Evolutionary conservation across 1,284 basidiomycete genomes (phyloP).

Genomic region (Papiliotrema nemorosa): DNA sequence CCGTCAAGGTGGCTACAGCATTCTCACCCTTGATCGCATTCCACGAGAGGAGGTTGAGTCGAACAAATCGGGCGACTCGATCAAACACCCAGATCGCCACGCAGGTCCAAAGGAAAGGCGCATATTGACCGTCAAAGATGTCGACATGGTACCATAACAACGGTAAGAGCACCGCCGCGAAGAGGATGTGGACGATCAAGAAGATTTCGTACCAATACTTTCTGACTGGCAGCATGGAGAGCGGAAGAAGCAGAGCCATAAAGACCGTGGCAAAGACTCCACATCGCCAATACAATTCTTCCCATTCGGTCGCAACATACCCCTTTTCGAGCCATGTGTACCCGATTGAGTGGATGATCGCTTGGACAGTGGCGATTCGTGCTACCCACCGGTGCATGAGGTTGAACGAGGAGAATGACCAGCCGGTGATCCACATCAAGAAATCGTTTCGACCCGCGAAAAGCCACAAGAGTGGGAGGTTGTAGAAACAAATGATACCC

Average conservation of each 20-base stretch:
- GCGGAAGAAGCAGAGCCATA: constrained; percentile 2
- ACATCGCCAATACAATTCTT: constrained; percentile 29
- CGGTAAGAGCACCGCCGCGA: constrained; percentile 29
- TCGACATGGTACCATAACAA: constrained; percentile 31
- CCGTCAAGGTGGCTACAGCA: constrained; percentile 5
- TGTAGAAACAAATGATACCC: constrained; percentile 25
- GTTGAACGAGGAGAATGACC: constrained; percentile 33
- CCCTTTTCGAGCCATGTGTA: constrained; percentile 5
- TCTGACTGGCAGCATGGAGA: constrained; percentile 8
- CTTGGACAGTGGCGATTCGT: constrained; percentile 25
- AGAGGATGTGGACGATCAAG: constrained; percentile 33
- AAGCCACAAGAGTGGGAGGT: constrained; percentile 36
- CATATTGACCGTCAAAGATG: constrained; percentile 8
- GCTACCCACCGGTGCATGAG: constrained; percentile 44
- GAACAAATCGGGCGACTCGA: constrained; percentile 7
- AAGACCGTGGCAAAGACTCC: constrained; percentile 23
- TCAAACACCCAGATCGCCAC: constrained; percentile 19
- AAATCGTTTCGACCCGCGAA: constrained; percentile 40
- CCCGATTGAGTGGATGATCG: constrained; percentile 23
- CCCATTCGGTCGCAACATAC: background rate
- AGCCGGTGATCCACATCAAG: constrained; percentile 27
- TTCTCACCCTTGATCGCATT: background rate
- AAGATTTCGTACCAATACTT: constrained; percentile 30
- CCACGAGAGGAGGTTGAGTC: background rate
- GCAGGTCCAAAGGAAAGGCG: constrained; percentile 9